These are phyloP conservation scores for Diaporthe sp. DNA, from an alignment of 2,329 filamentous ascomycete species.

Conservation along the genomic window DNA sequence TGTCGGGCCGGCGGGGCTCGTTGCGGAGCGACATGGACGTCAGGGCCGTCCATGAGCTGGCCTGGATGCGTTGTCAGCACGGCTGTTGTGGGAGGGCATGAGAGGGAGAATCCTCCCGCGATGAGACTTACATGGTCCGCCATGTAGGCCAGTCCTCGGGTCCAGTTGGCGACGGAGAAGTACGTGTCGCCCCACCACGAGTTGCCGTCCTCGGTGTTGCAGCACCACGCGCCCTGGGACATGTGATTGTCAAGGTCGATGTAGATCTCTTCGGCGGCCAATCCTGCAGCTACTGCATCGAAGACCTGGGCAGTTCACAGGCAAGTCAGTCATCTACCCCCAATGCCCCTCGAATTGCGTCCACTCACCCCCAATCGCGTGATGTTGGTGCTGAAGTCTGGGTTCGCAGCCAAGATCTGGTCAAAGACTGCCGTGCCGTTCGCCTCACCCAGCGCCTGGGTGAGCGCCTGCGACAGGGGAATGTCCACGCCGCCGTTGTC, in stretches of 20 bases:
- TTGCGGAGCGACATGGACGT: slow-evolving; percentile 60
- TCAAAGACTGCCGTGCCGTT: slow-evolving; percentile 62
- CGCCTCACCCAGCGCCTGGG: slow-evolving; percentile 56
- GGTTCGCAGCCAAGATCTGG: slow-evolving; percentile 65
- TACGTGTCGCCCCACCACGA: slow-evolving; percentile 67
- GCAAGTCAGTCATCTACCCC: not conserved
- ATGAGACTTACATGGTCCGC: slow-evolving; percentile 58
- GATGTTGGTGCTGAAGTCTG: slow-evolving; percentile 60
- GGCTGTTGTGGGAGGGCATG: not conserved
- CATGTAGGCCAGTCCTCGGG: slow-evolving; percentile 66
- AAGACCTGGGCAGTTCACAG: slow-evolving; percentile 56
- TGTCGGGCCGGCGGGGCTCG: slow-evolving; percentile 56
- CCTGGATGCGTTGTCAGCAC: slow-evolving; percentile 42
- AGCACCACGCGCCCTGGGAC: slow-evolving; percentile 65
- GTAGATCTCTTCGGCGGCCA: slow-evolving; percentile 61
- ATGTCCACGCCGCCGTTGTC: slow-evolving; percentile 55
- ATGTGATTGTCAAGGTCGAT: slow-evolving; percentile 67
- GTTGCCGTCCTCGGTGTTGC: slow-evolving; percentile 61
- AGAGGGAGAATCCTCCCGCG: too few species aligned
- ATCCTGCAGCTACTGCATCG: slow-evolving; percentile 68
- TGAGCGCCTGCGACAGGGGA: slow-evolving; percentile 54
- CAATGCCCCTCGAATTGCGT: too few species aligned
- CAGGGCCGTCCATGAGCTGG: slow-evolving; percentile 57
- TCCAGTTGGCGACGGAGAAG: slow-evolving; percentile 68
- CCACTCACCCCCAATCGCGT: slow-evolving; percentile 58